Percentiles rank a stretch among this genome's conserved stretches.
These are phyloP conservation scores for Platismatia glauca DNA, from an alignment of 495 filamentous ascomycete genomes.

Conservation along the genomic window DNA sequence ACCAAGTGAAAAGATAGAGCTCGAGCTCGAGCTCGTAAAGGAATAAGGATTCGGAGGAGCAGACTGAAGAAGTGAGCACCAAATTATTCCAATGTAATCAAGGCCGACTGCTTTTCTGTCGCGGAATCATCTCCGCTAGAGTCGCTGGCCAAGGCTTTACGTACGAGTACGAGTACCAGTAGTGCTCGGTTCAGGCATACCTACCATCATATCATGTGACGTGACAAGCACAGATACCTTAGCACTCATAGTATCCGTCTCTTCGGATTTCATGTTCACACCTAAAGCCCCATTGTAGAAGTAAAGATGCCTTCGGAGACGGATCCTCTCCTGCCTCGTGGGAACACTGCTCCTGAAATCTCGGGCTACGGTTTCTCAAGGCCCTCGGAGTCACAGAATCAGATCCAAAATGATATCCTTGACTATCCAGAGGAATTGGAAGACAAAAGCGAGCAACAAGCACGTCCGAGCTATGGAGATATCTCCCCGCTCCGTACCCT, in stretches of 20 bases:
- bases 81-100: too few relatives aligned
- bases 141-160: too few relatives aligned
- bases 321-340: constrained; percentile 22
- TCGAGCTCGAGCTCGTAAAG: background rate
- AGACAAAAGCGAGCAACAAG: constrained; percentile 11
- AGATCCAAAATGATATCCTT: constrained; percentile 5
- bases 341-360: constrained; percentile 21
- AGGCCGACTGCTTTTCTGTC: background rate
- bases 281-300: background rate
- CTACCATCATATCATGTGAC: too few relatives aligned
- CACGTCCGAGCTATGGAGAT: background rate
- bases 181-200: too few relatives aligned
- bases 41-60: background rate
- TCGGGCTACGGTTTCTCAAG: constrained; percentile 20
- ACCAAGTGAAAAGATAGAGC: background rate
- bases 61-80: background rate
- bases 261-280: background rate
- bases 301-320: constrained; percentile 19
- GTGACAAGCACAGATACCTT: too few relatives aligned
- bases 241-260: background rate
- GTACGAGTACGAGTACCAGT: too few relatives aligned
- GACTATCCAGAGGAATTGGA: constrained; percentile 7
- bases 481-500: constrained; percentile 16
- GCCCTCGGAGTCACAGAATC: background rate
- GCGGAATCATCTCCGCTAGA: background rate